Evolutionary conservation across 176 grass and related monocot genomes (phyloP), one percentile per base, ranked within the genome.

Genomic region (Eleusine coracana): DNA sequence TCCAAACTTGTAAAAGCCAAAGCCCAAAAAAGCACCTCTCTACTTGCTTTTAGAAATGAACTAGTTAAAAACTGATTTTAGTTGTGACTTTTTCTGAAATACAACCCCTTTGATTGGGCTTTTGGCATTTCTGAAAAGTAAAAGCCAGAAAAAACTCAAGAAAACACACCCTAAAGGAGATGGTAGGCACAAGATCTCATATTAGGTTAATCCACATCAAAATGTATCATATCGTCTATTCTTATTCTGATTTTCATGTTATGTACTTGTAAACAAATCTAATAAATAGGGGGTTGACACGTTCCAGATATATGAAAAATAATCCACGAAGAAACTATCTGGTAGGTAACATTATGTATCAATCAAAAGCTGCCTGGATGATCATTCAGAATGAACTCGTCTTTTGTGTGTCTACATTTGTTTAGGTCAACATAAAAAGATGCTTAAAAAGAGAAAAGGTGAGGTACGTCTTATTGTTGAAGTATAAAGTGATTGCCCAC

Each of bases 241-340:
- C 3, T 50, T 20, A 11, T 66, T 58, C 48, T 66, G 0, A 37
- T 8, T 54, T 78, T 71, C 39, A 5, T 82, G 48, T 38, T 46
- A 62, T 10, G 21, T 40, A 31, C 66, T 36, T 37, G 79, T 80
- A 70, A 81, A 39, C n/a, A 82, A 42, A 69, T 67, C 1, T 7
- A 46, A n/a, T n/a, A n/a, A n/a, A n/a, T n/a, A n/a, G n/a, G 42
- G 42, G 96, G 1, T 80, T 98, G 42, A 95, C 96, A 63, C 90
- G 96, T 20, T 66, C 81, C 10, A 86, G 92, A 78, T 95, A 98
- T 61, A 98, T 91, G 86, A 80, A 78, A 23, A 98, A 95, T 78
- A 98, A 93, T 85, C 92, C 96, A 3, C 83, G 96, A 63, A 98
- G 93, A 85, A 98, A 95, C 80, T 98, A 98, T 88, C 90, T 78